These are phyloP conservation scores for Fagus sylvatica DNA, from an alignment of 306 rosid species.

Conservation along the genomic window DNA sequence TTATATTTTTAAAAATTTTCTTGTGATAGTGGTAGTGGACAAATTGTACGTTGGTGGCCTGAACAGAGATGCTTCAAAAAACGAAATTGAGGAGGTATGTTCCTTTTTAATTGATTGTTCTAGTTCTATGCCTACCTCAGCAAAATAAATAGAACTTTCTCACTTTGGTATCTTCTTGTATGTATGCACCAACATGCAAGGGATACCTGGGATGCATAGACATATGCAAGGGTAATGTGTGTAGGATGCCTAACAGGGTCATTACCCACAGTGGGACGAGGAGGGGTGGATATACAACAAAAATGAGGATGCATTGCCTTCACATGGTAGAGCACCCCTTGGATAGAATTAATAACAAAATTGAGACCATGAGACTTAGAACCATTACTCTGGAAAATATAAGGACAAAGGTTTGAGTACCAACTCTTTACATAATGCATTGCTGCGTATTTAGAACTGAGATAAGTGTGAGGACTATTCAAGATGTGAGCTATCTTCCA, in stretches of 20 bases:
- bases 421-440: not conserved
- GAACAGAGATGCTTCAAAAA: constrained; percentile 52
- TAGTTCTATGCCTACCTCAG: constrained; percentile 27
- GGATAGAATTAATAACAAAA: constrained; percentile 8
- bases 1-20: constrained; percentile 20
- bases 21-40: constrained; percentile 52
- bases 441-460: not conserved
- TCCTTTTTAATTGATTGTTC: constrained; percentile 18
- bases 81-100: constrained; percentile 84
- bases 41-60: constrained; percentile 66
- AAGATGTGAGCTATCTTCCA: not conserved
- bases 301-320: constrained; percentile 17
- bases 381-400: constrained; percentile 10
- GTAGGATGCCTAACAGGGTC: constrained; percentile 8
- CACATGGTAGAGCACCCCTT: constrained; percentile 17
- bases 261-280: not conserved
- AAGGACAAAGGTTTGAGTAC: constrained; percentile 2
- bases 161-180: constrained; percentile 11
- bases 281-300: not conserved
- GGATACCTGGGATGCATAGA: constrained; percentile 13
- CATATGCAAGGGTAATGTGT: not conserved
- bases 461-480: constrained; percentile 2
- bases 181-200: constrained; percentile 15
- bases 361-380: constrained; percentile 17
- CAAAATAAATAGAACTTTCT: constrained; percentile 10